Base-by-base conservation (phyloP, 805 yeast genomes). In the Metschnikowia koreensis region DNA sequence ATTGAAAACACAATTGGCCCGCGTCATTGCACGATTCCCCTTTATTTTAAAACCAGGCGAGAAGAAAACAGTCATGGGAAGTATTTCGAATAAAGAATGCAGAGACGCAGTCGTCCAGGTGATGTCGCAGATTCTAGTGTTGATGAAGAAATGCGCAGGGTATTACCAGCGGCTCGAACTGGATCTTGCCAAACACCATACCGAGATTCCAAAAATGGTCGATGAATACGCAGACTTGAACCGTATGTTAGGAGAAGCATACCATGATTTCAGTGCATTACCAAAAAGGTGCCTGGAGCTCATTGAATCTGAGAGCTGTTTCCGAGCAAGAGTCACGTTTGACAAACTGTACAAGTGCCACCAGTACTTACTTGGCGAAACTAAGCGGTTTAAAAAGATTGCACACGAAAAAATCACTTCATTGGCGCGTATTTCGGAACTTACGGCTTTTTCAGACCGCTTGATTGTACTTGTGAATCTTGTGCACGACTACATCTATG, bases 261-360 rank as follows among this genome's bases (percentile, higher is more conserved):
- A 50, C 36, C 54, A 41, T 22, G 57, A 51, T 22, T 48, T 54
- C 42, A 44, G 51, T 26, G 47, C 51, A 11, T 45, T 54, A 46
- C 52, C 47, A 11, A 46, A 42, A 16, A 38, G 49, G 42, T 54
- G 57, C 38, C 43, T 45, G 52, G 52, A 46, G 40, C 47, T 50
- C 38, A 47, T 54, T 31, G 49, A 51, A 37, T 33, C 48, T 36
- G 57, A 54, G 8, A 51, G 54, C 47, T 54, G 50, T 42, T 54
- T 47, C 47, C 45, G 48, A 22, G 53, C 57, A 9, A 38, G 57
- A 13, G 53, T 54, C 46, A 54, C 53, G 13, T 54, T 54, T 22
- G 54, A 54, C 36, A 49, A 52, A 38, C 42, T 50, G 54, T 47
- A 41, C 45, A 47, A 50, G 47, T 50, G 48, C 11, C 57, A 54